A percentile compares a stretch with the other conserved stretches of the same genome.
Evolutionary conservation across 768 basidiomycete genomes (phyloP).

Genomic region (Leccinellum luteum): DNA sequence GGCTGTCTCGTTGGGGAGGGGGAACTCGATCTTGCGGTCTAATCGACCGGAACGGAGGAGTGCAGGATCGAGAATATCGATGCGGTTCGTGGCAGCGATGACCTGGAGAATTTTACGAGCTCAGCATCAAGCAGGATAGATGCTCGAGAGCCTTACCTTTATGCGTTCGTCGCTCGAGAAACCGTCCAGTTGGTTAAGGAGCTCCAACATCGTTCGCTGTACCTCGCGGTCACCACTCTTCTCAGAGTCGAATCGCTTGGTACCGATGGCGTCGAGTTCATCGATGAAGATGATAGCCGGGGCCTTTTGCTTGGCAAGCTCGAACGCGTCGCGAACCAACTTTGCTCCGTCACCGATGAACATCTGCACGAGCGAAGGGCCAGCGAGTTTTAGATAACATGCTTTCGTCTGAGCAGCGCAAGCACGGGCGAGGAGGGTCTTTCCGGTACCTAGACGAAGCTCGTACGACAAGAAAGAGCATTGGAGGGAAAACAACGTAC

Average conservation of each 20-base stretch:
- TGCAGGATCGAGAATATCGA: constrained; percentile 97
- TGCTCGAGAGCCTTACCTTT: constrained; percentile 55
- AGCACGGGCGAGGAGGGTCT: constrained; percentile 95
- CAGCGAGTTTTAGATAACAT: constrained; percentile 96
- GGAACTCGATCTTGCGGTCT: constrained; percentile 98
- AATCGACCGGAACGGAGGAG: constrained; percentile 97
- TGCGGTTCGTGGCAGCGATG: constrained; percentile 97
- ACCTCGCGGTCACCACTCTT: constrained; percentile 99
- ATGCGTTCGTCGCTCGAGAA: constrained; percentile 97
- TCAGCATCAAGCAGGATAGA: constrained; percentile 1
- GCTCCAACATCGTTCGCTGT: constrained; percentile 99
- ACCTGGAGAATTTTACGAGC: constrained; percentile 51
- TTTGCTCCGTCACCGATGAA: constrained; percentile 99
- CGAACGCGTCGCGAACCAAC: constrained; percentile 97
- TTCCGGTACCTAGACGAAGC: constrained; percentile 72
- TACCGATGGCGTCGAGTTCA: constrained; percentile 97
- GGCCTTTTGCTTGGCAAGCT: constrained; percentile 96
- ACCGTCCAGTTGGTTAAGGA: constrained; percentile 96
- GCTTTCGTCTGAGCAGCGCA: constrained; percentile 98
- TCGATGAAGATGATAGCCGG: constrained; percentile 99
- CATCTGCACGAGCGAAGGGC: constrained; percentile 98
- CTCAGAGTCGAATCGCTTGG: constrained; percentile 97
- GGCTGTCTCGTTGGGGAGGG: constrained; percentile 94
- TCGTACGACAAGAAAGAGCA: not conserved
- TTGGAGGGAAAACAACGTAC: constrained; percentile 39